Conservation (phyloP, 2,329 filamentous ascomycete genomes). For the Botrytis sinoallii region DNA sequence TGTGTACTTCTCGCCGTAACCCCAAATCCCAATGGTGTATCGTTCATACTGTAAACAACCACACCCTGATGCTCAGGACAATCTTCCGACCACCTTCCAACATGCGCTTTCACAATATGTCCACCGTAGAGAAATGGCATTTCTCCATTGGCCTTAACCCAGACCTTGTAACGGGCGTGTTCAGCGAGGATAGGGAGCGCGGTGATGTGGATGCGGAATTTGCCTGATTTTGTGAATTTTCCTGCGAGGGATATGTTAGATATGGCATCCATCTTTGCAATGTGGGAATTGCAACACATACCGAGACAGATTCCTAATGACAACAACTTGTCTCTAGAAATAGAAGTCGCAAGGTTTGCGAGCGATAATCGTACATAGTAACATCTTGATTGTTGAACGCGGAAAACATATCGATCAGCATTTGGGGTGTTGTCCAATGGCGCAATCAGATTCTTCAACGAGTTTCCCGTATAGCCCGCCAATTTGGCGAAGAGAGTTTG, state of each 20-base stretch:
- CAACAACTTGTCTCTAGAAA: slow-evolving; percentile 77
- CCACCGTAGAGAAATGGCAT: slow-evolving; percentile 97
- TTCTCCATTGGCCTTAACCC: slow-evolving; percentile 93
- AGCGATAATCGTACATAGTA: slow-evolving; percentile 90
- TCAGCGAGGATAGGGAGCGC: slow-evolving; percentile 80
- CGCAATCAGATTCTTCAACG: slow-evolving; percentile 79
- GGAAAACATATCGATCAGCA: slow-evolving; percentile 80
- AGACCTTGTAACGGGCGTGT: slow-evolving; percentile 93
- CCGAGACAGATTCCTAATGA: slow-evolving; percentile 84
- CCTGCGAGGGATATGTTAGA: slow-evolving; percentile 46
- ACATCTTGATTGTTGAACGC: slow-evolving; percentile 75
- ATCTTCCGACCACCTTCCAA: slow-evolving; percentile 81
- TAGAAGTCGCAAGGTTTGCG: slow-evolving; percentile 85
- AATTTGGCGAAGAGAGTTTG: slow-evolving; percentile 87
- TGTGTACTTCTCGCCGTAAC: slow-evolving; percentile 84
- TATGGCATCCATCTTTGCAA: not conserved
- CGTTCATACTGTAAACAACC: slow-evolving; percentile 86
- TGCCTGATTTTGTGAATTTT: slow-evolving; percentile 95
- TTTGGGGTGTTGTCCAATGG: slow-evolving; percentile 65
- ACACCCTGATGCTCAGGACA: slow-evolving; percentile 91
- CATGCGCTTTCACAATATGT: slow-evolving; percentile 78
- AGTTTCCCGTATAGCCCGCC: slow-evolving; percentile 86
- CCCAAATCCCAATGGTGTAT: slow-evolving; percentile 90
- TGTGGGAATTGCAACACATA: slow-evolving; percentile 33
- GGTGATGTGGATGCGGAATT: slow-evolving; percentile 93